These are phyloP conservation scores for Aspergillus versicolor DNA, from an alignment of 2,329 filamentous ascomycete genomes.

Conservation along the genomic window DNA sequence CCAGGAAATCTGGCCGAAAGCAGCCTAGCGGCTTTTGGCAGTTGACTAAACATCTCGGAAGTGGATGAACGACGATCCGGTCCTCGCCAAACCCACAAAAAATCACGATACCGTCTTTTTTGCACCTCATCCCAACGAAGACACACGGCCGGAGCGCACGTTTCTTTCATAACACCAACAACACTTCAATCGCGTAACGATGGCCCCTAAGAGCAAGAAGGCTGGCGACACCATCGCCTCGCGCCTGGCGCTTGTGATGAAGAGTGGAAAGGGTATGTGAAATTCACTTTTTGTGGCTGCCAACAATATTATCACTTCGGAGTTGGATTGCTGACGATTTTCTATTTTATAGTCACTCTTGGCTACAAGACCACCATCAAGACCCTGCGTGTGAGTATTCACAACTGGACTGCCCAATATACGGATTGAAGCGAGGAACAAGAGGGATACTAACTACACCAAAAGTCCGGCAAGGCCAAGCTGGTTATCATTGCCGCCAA, in stretches of 20 bases:
- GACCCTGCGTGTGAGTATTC: conserved; percentile 63
- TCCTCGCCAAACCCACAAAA: conserved; percentile 21
- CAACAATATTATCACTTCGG: neutral
- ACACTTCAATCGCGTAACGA: conserved; percentile 48
- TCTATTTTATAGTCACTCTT: conserved; percentile 63
- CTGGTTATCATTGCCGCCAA: conserved; percentile 94
- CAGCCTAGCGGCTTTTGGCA: neutral
- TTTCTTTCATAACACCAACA: conserved; percentile 25
- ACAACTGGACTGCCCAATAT: neutral
- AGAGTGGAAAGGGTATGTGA: conserved; percentile 48
- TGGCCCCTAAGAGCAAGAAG: conserved; percentile 70
- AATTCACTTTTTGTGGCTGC: neutral
- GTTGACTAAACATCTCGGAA: conserved; percentile 11
- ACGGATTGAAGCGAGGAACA: neutral
- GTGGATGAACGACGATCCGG: conserved; percentile 15
- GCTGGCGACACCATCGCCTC: conserved; percentile 77
- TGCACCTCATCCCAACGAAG: conserved; percentile 13
- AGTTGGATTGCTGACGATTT: neutral
- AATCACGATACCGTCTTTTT: conserved; percentile 15
- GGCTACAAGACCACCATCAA: conserved; percentile 91
- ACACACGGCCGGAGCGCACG: conserved; percentile 19
- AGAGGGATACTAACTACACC: conserved; percentile 2
- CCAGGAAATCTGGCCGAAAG: neutral
- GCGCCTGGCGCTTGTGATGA: conserved; percentile 68
- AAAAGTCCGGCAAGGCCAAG: conserved; percentile 86